Evolutionary conservation across 805 yeast genomes (phyloP), one percentile per base, ranked within the genome.

Genomic region (Cyberlindnera bimundalis): DNA sequence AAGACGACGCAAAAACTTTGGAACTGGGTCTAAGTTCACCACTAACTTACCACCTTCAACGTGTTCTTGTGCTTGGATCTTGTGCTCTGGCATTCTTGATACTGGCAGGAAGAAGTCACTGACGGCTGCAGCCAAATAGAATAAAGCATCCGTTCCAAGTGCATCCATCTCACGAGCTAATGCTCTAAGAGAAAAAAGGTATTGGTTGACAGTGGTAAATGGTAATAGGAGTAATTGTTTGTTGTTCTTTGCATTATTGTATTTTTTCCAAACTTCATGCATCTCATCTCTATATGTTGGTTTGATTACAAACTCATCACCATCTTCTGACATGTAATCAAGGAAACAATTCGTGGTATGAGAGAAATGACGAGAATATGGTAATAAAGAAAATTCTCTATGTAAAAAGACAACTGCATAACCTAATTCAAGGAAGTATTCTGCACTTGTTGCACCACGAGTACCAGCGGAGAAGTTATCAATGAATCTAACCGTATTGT

Each of bases 391-490:
- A 62, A 88, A 91, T 61, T 93, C 96, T 33, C 99, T 71, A 62
- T 93, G 96, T 29, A 93, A 64, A 56, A 93, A 93, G 24, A 93
- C 83, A 27, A 93, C 99, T 12, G 96, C 91, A 57, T 93, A 93
- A 2, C 89, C 96, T 42, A 76, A 68, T 41, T 83, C 86, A 39
- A 93, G 66, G 52, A 91, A 87, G 58, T 86, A 83, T 62, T 93
- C 99, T 4, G 98, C 96, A 29, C 95, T 82, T 0, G 96, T 80
- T 4, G 99, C 95, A 41, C 99, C 99, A 62, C 99, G 77, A 0
- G 97, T 93, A 18, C 99, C 99, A 18, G 98, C 98, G 49, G 93
- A 81, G 61, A 93, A 93, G 58, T 93, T 93, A 64, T 93, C 99
- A 55, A 93, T 89, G 63, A 93, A 93, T 39, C 99, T 67, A 6